Conservation (phyloP, 768 basidiomycete genomes). For the Lepiota subincarnata region DNA sequence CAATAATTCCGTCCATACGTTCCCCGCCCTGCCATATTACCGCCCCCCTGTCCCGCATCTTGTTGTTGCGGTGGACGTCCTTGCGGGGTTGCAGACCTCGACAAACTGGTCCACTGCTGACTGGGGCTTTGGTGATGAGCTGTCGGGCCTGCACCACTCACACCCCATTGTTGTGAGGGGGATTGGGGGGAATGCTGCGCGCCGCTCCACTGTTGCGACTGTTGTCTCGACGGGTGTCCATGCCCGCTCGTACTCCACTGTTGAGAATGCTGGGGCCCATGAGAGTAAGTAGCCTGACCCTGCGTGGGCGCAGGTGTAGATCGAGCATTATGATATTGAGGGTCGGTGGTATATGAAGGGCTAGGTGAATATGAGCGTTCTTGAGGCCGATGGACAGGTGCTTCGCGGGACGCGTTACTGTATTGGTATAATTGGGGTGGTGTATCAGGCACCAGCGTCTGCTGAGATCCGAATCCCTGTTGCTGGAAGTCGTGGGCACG, state of each 20-base stretch:
- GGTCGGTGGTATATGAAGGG: conserved; percentile 23
- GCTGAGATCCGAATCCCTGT: conserved; percentile 33
- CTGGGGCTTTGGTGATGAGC: conserved; percentile 1
- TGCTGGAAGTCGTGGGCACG: conserved; percentile 31
- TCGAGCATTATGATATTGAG: conserved; percentile 13
- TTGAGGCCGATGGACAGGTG: conserved; percentile 61
- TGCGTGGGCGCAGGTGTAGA: conserved; percentile 9
- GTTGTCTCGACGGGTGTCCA: conserved; percentile 11
- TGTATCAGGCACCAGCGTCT: conserved; percentile 34
- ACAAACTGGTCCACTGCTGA: conserved; percentile 3
- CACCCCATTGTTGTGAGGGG: conserved; percentile 4
- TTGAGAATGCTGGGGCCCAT: conserved; percentile 11
- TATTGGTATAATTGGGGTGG: conserved; percentile 40
- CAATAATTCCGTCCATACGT: conserved; percentile 8
- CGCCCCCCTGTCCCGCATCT: conserved; percentile 17
- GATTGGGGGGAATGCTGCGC: conserved; percentile 2
- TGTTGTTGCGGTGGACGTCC: conserved; percentile 11
- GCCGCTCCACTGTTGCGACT: conserved; percentile 12
- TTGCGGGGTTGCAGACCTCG: conserved; percentile 4
- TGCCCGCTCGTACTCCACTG: conserved; percentile 9
- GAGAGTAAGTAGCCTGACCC: background rate
- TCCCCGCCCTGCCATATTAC: conserved; percentile 17
- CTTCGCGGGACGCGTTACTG: conserved; percentile 44
- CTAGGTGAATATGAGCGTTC: conserved; percentile 34
- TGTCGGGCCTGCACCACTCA: background rate